phyloP scores from a whole-genome alignment of 2,329 filamentous ascomycete species.

The Scopulariopsis brevicaulis region DNA sequence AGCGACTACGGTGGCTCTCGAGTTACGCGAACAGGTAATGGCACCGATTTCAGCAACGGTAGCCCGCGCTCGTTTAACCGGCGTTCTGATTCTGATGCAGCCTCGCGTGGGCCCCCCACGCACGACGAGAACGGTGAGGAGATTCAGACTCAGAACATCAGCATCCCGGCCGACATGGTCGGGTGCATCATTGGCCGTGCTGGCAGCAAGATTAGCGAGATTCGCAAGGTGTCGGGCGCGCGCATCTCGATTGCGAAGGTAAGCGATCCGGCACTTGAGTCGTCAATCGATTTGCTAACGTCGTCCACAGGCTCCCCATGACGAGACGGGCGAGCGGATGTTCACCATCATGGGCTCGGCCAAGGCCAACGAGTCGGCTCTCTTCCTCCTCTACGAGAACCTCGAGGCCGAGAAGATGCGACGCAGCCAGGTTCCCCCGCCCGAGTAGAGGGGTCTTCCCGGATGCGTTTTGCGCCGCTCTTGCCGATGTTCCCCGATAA shows the following conservation, averaged over 20 bases:
- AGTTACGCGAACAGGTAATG: slow-evolving; percentile 92
- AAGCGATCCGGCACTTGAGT: slow-evolving; percentile 11
- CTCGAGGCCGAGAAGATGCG: slow-evolving; percentile 98
- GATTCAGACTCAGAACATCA: slow-evolving; percentile 98
- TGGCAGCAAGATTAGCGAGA: slow-evolving; percentile 97
- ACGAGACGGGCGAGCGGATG: slow-evolving; percentile 97
- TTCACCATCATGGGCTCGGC: slow-evolving; percentile 98
- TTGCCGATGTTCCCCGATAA: not conserved
- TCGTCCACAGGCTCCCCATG: slow-evolving; percentile 62
- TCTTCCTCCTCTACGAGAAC: slow-evolving; percentile 97
- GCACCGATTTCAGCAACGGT: slow-evolving; percentile 90
- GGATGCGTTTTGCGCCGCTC: not conserved
- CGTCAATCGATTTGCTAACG: not conserved
- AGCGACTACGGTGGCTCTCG: slow-evolving; percentile 51
- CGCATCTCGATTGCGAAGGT: slow-evolving; percentile 96
- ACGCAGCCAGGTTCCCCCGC: slow-evolving; percentile 62
- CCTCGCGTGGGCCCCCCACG: slow-evolving; percentile 68
- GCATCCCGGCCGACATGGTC: slow-evolving; percentile 98
- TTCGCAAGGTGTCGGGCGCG: slow-evolving; percentile 90
- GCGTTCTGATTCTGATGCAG: slow-evolving; percentile 74
- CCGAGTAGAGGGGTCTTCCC: slow-evolving; percentile 29
- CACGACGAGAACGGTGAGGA: slow-evolving; percentile 96
- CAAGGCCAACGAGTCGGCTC: slow-evolving; percentile 86
- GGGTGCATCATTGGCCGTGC: slow-evolving; percentile 96
- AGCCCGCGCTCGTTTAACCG: slow-evolving; percentile 58